Base-by-base conservation (phyloP, 176 grass and related monocot genomes). In the Pontederia paniculata region DNA sequence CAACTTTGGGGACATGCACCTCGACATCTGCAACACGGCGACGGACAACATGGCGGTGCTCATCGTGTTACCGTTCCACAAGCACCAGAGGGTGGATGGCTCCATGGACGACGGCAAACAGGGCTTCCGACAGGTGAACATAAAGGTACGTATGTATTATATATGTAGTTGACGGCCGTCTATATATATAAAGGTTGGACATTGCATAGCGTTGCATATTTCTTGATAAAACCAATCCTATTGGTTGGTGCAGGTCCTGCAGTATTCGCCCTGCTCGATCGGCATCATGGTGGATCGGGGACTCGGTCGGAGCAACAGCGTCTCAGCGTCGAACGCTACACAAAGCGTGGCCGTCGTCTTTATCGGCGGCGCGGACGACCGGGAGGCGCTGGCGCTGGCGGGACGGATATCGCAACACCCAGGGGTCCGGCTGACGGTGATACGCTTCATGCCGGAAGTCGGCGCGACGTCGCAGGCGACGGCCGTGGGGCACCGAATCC, bases 351-450 rank as follows among this genome's bases (percentile, higher is more conserved):
- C 65, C 46, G 79, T 86, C 7, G 66, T 93, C 9, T 86, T 93
- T 82, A 93, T 93, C 65, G 88, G 88, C 50, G 88, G 82, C 46
- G 60, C 75, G 0, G 82, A 93, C 21, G 82, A 93, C 65, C 75
- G 88, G 5, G 88, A 93, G 76, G 88, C 82, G 0, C 62, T 93
- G 5, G 82, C 88, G 48, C 55, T 93, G 50, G 82, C 82, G 12
- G 50, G 71, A 0, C 45, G 77, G 1, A 80, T 93, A 73, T 71
- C 60, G 1, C 77, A 52, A 62, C 79, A 83, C 44, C 44, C 60
- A 0, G 60, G 60, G 20, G 68, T 86, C 43, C 78, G 59, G 8
- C 75, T 93, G 2, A 93, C 76, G 45, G 82, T 80, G 51, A 62
- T 93, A 2, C 82, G 79, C 12, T 75, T 93, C 25, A 63, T 93